Conservation (phyloP, 1,284 basidiomycete species). For the Stygiomarasmius scandens region DNA sequence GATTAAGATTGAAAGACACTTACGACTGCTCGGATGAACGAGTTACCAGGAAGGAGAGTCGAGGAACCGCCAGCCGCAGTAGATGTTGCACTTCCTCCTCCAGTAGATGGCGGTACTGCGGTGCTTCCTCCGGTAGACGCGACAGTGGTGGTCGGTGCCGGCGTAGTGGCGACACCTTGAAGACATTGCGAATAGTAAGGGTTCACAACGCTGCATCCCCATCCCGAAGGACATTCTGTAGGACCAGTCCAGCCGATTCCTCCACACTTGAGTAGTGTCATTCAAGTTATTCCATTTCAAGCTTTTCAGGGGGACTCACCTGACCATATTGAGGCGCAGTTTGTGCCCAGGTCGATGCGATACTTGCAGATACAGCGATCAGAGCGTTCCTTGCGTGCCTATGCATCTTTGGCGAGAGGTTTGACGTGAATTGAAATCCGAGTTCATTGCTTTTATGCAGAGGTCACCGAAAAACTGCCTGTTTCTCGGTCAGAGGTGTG, state of each 20-base stretch:
- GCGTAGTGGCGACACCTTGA: slow-evolving; percentile 37
- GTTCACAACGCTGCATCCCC: slow-evolving; percentile 48
- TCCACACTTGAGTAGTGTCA: slow-evolving; percentile 39
- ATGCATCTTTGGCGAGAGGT: slow-evolving; percentile 10
- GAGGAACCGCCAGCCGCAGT: slow-evolving; percentile 39
- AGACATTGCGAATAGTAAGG: slow-evolving; percentile 56
- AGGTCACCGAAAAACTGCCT: slow-evolving; percentile 36
- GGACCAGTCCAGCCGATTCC: slow-evolving; percentile 54
- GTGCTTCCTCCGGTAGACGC: slow-evolving; percentile 24
- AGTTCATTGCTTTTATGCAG: not conserved
- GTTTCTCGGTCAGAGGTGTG: slow-evolving; percentile 31
- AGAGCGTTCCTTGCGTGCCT: slow-evolving; percentile 17
- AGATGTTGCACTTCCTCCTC: slow-evolving; percentile 30
- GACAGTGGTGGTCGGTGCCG: slow-evolving; percentile 24
- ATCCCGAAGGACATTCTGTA: slow-evolving; percentile 49
- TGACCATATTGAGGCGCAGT: slow-evolving; percentile 32
- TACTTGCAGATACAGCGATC: slow-evolving; percentile 19
- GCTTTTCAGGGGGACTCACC: slow-evolving; percentile 28
- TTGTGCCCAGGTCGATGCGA: slow-evolving; percentile 24
- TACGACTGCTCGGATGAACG: slow-evolving; percentile 66
- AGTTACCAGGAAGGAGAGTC: slow-evolving; percentile 53
- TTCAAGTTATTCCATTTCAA: slow-evolving; percentile 33
- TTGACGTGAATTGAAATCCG: not conserved
- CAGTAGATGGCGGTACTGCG: not conserved
- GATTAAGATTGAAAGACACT: slow-evolving; percentile 21